Conservation (phyloP, 1,284 basidiomycete genomes). For the Fistulinella cinereoalba region DNA sequence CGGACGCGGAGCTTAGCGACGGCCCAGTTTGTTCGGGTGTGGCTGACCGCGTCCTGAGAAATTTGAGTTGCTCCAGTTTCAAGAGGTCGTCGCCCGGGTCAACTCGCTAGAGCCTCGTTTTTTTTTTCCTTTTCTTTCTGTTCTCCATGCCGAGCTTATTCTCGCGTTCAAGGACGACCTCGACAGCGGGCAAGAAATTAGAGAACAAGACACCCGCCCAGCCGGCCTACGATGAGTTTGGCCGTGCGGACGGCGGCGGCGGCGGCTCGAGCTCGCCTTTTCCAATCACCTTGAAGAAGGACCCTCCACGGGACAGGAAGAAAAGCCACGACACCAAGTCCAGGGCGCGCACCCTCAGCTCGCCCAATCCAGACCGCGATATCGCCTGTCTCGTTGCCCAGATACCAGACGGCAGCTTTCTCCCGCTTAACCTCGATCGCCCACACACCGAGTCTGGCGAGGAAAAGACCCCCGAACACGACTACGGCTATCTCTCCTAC, state of each 20-base stretch:
- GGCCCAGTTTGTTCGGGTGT: background rate
- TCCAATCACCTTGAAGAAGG: constrained; percentile 25
- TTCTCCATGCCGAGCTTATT: constrained; percentile 55
- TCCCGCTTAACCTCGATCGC: constrained; percentile 55
- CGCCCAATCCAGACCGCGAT: constrained; percentile 33
- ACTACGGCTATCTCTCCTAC: constrained; percentile 73
- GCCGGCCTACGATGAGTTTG: constrained; percentile 60
- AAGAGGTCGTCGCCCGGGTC: constrained; percentile 5
- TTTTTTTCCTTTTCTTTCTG: background rate
- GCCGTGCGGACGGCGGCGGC: constrained; percentile 51
- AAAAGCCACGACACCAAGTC: constrained; percentile 44
- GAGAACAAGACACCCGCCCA: constrained; percentile 12
- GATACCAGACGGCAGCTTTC: constrained; percentile 62
- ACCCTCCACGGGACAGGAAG: constrained; percentile 57
- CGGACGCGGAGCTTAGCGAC: background rate
- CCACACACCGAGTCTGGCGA: constrained; percentile 39
- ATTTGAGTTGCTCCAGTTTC: no score
- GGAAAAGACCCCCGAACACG: constrained; percentile 37
- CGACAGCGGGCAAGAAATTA: constrained; percentile 43
- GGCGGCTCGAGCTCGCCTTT: constrained; percentile 31
- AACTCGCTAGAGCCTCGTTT: constrained; percentile 1
- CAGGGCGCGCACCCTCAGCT: constrained; percentile 39
- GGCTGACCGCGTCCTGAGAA: background rate
- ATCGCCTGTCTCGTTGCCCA: constrained; percentile 35
- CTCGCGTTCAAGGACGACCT: constrained; percentile 53